Evolutionary conservation across 495 filamentous ascomycete species (phyloP), one percentile per base, ranked within the genome.

Genomic region (Trichoderma parareesei): DNA sequence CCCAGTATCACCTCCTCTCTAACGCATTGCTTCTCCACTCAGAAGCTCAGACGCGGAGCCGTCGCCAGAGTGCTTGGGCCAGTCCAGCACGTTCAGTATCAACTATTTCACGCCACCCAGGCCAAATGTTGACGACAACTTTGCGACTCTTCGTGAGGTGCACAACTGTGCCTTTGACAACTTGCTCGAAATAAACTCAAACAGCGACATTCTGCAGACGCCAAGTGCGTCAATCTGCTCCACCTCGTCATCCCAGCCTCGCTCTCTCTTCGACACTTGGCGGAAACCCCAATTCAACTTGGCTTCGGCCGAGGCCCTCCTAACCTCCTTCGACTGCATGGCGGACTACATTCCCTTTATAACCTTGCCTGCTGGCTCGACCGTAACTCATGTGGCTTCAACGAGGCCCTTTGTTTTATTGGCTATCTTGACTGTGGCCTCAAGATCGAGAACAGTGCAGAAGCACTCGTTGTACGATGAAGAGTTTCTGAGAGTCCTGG

Each of bases 41-140:
- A 41, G 40, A 6, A 41, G 6, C 40, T 41, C 40, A 41, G 40
- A 41, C 6, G 11, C 40, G 5, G 62, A 67, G 61, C 48, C 48
- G 5, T 69, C 67, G 10, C 68, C 70, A 9, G 71, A 72, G 10
- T 73, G 73, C 2, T 69, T 76, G 16, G 75, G 75, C 7, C 78
- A 77, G 6, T 76, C 76, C 68, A 76, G 77, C 66, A 81, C 78
- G 44, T 81, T 81, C 66, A 80, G 77, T 57, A 81, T 81, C 68
- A 76, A 81, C 74, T 78, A 80, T 64, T 69, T 75, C 46, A 75
- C 79, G 71, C 69, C 40, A 7, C 6, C 11, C 40, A 41, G 40
- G 40, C 11, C 40, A 11, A 6, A 41, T 41, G 40, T 41, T 11
- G 40, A 41, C 6, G 40, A 41, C 11, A 11, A 41, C 11, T 41